A percentile compares a stretch with the other conserved stretches of the same genome.
phyloP scores from a whole-genome alignment of 352 stramenopile genomes.

The Phytophthora aleatoria region DNA sequence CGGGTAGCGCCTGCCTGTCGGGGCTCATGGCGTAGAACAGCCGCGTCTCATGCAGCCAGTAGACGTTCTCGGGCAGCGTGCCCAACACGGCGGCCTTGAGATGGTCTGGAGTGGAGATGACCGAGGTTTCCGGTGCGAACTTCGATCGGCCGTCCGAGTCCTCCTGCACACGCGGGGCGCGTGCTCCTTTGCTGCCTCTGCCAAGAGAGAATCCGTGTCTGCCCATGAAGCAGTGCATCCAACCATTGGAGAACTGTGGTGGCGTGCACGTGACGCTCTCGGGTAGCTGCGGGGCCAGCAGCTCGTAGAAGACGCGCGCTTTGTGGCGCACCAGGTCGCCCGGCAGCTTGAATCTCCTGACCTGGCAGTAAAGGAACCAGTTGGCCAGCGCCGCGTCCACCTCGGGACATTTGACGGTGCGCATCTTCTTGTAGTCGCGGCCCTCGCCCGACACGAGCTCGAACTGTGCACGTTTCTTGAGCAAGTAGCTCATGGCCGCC shows the following conservation, averaged over 20 bases:
- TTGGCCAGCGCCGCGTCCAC: slow-evolving; percentile 82
- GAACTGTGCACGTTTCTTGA: slow-evolving; percentile 73
- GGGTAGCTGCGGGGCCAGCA: slow-evolving; percentile 51
- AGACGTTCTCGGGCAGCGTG: slow-evolving; percentile 62
- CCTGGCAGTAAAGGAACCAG: slow-evolving; percentile 80
- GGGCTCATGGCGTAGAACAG: slow-evolving; percentile 55
- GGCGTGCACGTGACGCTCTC: slow-evolving; percentile 38
- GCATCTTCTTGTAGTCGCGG: slow-evolving; percentile 76
- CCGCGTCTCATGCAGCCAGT: slow-evolving; percentile 77
- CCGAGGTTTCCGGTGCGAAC: slow-evolving; percentile 36
- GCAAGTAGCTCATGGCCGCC: slow-evolving; percentile 83
- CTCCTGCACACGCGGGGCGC: slow-evolving; percentile 20
- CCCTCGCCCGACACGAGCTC: slow-evolving; percentile 79
- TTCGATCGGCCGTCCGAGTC: slow-evolving; percentile 29
- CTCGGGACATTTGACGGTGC: slow-evolving; percentile 76
- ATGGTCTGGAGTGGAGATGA: slow-evolving; percentile 54
- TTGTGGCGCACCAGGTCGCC: slow-evolving; percentile 82
- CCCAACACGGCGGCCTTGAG: slow-evolving; percentile 51
- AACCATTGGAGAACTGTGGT: slow-evolving; percentile 88
- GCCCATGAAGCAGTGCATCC: slow-evolving; percentile 85
- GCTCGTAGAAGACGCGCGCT: slow-evolving; percentile 66
- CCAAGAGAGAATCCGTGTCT: slow-evolving; percentile 66
- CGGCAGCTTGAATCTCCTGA: slow-evolving; percentile 56
- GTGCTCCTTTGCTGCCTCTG: slow-evolving; percentile 30
- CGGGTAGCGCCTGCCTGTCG: slow-evolving; percentile 31